Base-by-base conservation (phyloP, 2,329 filamentous ascomycete species). In the Xylaria multiplex region DNA sequence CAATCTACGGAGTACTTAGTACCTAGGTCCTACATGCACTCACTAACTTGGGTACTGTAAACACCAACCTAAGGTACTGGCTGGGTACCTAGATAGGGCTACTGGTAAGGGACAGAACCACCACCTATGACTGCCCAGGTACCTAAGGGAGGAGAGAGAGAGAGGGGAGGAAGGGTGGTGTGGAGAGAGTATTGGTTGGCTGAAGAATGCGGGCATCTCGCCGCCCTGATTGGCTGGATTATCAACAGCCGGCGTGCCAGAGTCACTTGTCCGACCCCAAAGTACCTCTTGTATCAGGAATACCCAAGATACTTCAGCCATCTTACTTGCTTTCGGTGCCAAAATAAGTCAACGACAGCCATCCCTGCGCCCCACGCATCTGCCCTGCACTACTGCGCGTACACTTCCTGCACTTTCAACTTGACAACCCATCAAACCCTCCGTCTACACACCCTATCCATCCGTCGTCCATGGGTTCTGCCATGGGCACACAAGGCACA, bases 301-400 rank as follows among this genome's bases (percentile, higher is more conserved):
- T 74, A 74, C 72, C 54, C 70, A 30, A 2, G 71, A 62, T 74
- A 75, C 72, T 60, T 14, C 35, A 32, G 30, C 46, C 56, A 50
- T 53, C 52, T 52, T 49, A 40, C n/a, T 70, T 27, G 27, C 27
- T 27, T 27, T 68, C 69, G 65, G 68, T 70, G 72, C 73, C 72
- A 73, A 70, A 73, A 71, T 70, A 70, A 71, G 66, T 68, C 68
- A 69, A 62, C 67, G 69, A 74, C 72, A 67, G 68, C n/a, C 69
- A 59, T 62, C 60, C 59, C 63, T 66, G 59, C 57, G 60, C 72
- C 73, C 69, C 74, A 72, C 71, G 71, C 73, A 69, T 69, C 69
- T 71, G 69, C 67, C 67, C 69, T 71, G 67, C 62, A 62, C 67
- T 27, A 27, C 27, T 27, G 27, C 27, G 27, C 27, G 27, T 71